Base-by-base conservation (phyloP, 164 flowering plant genomes). In the Chimonanthus salicifolius region DNA sequence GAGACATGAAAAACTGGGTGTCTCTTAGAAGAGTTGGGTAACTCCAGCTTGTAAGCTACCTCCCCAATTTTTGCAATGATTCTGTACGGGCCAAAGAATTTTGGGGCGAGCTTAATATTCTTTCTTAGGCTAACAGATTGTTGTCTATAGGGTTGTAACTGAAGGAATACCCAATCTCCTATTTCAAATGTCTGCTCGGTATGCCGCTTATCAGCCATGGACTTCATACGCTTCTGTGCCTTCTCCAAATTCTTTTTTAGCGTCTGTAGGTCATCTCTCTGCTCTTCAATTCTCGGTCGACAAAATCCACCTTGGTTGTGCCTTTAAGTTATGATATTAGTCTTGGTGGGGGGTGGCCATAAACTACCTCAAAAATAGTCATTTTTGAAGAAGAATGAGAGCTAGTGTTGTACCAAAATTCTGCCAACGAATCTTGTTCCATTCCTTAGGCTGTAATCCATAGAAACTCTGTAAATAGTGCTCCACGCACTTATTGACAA, bases 381-480 rank as follows among this genome's bases (percentile, higher is more conserved):
- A 63, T 72, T 49, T 72, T 46, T 43, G 68, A 45, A 68, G 74
- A 72, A 13, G 54, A 16, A 21, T 72, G 64, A 20, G 16, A 46
- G 18, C 65, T 58, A 9, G 65, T 71, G 66, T 68, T 68, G 43
- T 67, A 67, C 65, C 51, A 43, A n/a, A 6, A 70, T 47, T 70
- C 2, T 1, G 68, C 77, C 77, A 67, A 75, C 11, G 72, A 47
- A 67, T 67, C 10, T 71, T 71, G 68, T n/a, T 10, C 76, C 71
- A 74, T 11, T 74, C 21, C 20, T 45, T 20, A 1, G 77, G 77
- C 20, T 48, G 67, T 7, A 47, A 47, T 47, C 72, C 49, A 21
- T 67, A 62, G 69, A 74, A 69, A 64, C 72, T 69, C 7, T 47
- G 0, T 7, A 64, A 18, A 51, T 64, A 70, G 43, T 69, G 47